Evolutionary conservation across 2,329 filamentous ascomycete species (phyloP).

Genomic region (Chrysoporthe cubensis): DNA sequence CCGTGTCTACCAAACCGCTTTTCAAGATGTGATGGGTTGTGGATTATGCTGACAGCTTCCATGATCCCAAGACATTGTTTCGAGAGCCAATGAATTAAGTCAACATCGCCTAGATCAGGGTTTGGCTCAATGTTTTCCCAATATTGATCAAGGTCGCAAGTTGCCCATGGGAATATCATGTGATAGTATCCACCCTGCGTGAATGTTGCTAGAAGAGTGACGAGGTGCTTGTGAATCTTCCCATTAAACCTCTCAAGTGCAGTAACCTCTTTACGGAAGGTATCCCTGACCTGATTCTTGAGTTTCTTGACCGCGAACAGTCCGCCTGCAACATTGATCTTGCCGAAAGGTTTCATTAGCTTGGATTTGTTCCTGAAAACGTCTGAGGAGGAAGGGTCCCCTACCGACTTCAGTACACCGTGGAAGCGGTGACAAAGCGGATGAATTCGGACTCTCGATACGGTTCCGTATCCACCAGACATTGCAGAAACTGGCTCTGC

Average conservation of each 20-base stretch:
- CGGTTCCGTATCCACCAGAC: conserved; percentile 12
- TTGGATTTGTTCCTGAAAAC: neutral
- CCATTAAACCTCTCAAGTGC: conserved; percentile 15
- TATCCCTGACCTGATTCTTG: neutral
- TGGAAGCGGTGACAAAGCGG: conserved; percentile 6
- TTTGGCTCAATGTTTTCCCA: neutral
- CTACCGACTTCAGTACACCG: conserved; percentile 8
- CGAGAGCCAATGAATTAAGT: conserved; percentile 15
- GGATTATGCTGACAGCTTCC: conserved; percentile 17
- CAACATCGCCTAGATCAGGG: neutral
- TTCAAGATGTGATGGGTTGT: conserved; percentile 11
- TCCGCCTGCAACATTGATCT: conserved; percentile 21
- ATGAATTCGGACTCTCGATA: conserved; percentile 5
- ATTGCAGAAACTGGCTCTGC: conserved; percentile 2
- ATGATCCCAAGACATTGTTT: conserved; percentile 14
- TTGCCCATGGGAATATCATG: conserved; percentile 22
- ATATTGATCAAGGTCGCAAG: conserved; percentile 10
- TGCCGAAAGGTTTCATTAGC: neutral
- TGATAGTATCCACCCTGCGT: neutral
- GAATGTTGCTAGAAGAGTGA: conserved; percentile 18
- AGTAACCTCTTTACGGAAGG: neutral
- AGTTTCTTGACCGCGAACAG: conserved; percentile 17
- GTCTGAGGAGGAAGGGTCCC: neutral
- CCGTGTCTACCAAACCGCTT: conserved; percentile 28
- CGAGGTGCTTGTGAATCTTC: conserved; percentile 9